Evolutionary conservation across 2,329 filamentous ascomycete species (phyloP).

Genomic region (Botryotinia narcissicola): DNA sequence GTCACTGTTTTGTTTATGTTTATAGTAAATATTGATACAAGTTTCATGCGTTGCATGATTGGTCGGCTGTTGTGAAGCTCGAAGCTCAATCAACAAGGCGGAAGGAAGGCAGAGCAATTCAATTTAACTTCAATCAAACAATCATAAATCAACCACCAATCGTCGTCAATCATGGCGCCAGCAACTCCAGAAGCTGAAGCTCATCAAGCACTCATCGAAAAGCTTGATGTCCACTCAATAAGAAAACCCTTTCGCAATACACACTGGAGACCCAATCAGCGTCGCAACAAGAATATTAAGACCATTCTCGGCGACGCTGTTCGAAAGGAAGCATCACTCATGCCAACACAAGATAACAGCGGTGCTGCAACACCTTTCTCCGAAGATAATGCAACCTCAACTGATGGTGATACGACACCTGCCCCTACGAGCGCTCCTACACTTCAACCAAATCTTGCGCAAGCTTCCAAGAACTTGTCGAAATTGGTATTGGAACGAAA

Average conservation of each 20-base stretch:
- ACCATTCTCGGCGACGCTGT: constrained; percentile 88
- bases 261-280: constrained; percentile 86
- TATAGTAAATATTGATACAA: neutral
- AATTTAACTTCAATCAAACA: constrained; percentile 4
- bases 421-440: constrained; percentile 39
- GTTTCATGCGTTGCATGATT: constrained; percentile 1
- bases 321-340: constrained; percentile 82
- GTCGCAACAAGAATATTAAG: constrained; percentile 98
- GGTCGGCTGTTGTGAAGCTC: constrained; percentile 12
- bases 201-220: constrained; percentile 82
- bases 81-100: constrained; percentile 11
- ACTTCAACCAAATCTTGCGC: constrained; percentile 71
- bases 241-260: constrained; percentile 88
- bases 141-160: constrained; percentile 9
- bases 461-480: constrained; percentile 81
- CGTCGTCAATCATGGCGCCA: constrained; percentile 32
- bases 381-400: constrained; percentile 55
- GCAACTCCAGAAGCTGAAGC: constrained; percentile 50
- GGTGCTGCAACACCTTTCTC: constrained; percentile 67
- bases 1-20: neutral
- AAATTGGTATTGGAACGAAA: constrained; percentile 88
- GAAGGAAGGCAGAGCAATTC: neutral
- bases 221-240: constrained; percentile 84
- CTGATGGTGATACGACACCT: constrained; percentile 45
- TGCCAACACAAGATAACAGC: constrained; percentile 78